Evolutionary conservation across 2,329 filamentous ascomycete genomes (phyloP).

Genomic region (Talaromyces verruculosus): DNA sequence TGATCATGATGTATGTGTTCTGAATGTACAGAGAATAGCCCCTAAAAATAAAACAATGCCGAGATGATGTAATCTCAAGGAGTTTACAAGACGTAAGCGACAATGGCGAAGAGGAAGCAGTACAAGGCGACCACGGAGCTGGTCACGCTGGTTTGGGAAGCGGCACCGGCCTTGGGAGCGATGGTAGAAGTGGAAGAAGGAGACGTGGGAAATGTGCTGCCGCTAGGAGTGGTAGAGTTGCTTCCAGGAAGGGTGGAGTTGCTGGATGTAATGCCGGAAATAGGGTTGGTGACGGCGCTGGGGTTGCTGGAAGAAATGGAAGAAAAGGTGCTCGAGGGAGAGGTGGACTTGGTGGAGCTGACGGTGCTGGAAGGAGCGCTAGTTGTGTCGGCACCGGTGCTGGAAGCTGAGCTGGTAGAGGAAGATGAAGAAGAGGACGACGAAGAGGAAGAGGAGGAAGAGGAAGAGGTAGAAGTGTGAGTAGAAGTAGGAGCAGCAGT

Average conservation of each 20-base stretch:
- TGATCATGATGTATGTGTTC: slow-evolving; percentile 13
- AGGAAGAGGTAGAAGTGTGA: not conserved
- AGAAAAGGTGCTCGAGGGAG: slow-evolving; percentile 40
- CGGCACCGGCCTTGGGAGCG: slow-evolving; percentile 5
- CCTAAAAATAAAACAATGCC: not conserved
- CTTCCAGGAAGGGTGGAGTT: slow-evolving; percentile 15
- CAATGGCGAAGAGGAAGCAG: slow-evolving; percentile 20
- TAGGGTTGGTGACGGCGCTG: slow-evolving; percentile 5
- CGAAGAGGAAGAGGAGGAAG: not conserved
- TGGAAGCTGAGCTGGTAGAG: not conserved
- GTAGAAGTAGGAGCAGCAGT: slow-evolving; percentile 10
- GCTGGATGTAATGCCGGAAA: slow-evolving; percentile 8
- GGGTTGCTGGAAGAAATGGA: slow-evolving; percentile 9
- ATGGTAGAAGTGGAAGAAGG: not conserved
- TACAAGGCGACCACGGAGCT: slow-evolving; percentile 20
- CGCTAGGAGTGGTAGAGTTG: slow-evolving; percentile 11
- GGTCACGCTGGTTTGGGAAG: slow-evolving; percentile 8
- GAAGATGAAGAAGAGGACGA: not conserved
- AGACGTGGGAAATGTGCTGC: not conserved
- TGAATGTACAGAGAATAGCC: slow-evolving; percentile 2
- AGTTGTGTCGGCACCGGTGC: not conserved
- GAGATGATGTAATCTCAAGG: not conserved
- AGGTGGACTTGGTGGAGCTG: slow-evolving; percentile 31
- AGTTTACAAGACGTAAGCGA: slow-evolving; percentile 21
- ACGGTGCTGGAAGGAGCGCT: slow-evolving; percentile 14